Base-by-base conservation (phyloP, 331 rosid species). In the Acacia pycnantha region DNA sequence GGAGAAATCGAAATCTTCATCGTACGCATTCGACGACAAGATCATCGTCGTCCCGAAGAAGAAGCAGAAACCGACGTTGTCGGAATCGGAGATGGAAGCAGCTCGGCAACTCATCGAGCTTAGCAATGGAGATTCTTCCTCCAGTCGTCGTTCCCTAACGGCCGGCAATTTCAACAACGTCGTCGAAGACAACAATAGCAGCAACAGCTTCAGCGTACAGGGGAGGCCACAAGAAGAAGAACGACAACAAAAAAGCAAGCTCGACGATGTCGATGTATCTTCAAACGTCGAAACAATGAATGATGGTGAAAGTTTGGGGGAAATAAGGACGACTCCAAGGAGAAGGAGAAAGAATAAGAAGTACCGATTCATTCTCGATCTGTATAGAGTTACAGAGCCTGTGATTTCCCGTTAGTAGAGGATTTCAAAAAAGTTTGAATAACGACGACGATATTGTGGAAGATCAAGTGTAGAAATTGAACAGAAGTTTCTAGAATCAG, bases 1-100 rank as follows among this genome's bases (percentile, higher is more conserved):
- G 89, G 90, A 44, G 84, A 73, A 26, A 80, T 81, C 47, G 77
- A 73, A 18, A 77, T 81, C 92, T 88, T 77, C 87, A 29, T 31
- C 70, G 3, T 14, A 64, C 40, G 5, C 70, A 64, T 37, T 73
- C 44, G 69, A 75, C 44, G 68, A 84, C 18, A 56, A 43, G 58
- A 70, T 2, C 7, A 12, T 47, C 46, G 16, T 37, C 48, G 26
- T 37, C 48, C 12, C 15, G n/a, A 43, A 22, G 22, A 70, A 70
- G 37, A 44, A 70, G 58, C 13, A 74, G 62, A 24, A 16, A 27
- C 2, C 41, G 0, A 10, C 33, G 41, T 82, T 87, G 77, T 75
- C 88, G 8, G 66, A 53, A 40, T 59, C 48, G 13, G 90, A 87
- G 77, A 81, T 87, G 18, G 86, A 87, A 41, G 84, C 77, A n/a